Conservation (phyloP, 495 filamentous ascomycete genomes). For the Penicillium cinerascens region DNA sequence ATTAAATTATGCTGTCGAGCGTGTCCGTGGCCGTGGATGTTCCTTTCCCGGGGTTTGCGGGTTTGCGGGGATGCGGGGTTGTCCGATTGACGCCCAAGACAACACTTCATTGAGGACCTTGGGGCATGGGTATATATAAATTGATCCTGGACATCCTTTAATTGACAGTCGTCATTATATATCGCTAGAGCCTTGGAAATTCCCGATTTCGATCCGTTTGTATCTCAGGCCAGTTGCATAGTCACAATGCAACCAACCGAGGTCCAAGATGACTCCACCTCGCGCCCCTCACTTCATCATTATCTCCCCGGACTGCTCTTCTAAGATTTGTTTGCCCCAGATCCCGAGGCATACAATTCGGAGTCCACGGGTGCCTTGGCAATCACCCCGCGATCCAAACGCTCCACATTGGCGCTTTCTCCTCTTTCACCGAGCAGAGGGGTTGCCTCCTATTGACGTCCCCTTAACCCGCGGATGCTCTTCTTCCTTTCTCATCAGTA, state of each 20-base stretch:
- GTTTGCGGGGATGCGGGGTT: conserved; percentile 12
- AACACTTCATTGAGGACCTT: conserved; percentile 9
- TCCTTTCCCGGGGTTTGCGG: no score
- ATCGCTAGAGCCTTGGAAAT: background rate
- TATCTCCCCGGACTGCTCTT: background rate
- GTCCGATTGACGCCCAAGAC: background rate
- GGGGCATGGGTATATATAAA: background rate
- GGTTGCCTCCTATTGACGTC: background rate
- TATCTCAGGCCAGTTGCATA: background rate
- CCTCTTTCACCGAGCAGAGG: conserved; percentile 2
- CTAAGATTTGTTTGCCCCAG: background rate
- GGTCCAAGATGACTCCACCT: conserved; percentile 9
- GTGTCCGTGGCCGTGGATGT: background rate
- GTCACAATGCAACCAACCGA: conserved; percentile 1
- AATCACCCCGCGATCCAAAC: conserved; percentile 4
- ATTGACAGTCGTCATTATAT: background rate
- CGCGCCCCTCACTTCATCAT: conserved; percentile 7
- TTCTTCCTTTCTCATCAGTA: background rate
- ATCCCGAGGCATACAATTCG: conserved; percentile 1
- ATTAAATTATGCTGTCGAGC: background rate
- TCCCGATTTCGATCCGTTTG: background rate
- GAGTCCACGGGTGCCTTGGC: background rate
- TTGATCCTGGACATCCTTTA: background rate
- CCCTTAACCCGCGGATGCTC: background rate
- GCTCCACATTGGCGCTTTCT: background rate